Percentiles rank a stretch among this genome's conserved stretches.
phyloP scores from a whole-genome alignment of 768 basidiomycete species.

The Jaapia argillacea region DNA sequence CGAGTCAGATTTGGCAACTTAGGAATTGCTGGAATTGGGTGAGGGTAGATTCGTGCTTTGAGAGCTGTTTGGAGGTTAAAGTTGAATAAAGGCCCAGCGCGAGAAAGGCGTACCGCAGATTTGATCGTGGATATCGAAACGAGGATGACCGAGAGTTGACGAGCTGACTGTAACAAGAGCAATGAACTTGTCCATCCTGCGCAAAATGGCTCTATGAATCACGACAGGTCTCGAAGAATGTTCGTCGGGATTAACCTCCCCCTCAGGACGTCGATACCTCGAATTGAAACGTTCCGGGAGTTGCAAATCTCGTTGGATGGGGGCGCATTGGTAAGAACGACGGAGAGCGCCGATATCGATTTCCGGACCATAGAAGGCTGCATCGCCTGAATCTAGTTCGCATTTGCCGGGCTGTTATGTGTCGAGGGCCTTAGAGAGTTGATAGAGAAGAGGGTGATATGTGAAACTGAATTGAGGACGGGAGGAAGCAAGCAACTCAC shows the following conservation, averaged over 20 bases:
- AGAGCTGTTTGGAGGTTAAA: slow-evolving; percentile 22
- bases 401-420: slow-evolving; percentile 82
- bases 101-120: background rate
- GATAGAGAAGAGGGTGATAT: slow-evolving; percentile 34
- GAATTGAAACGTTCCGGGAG: slow-evolving; percentile 94
- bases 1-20: slow-evolving; percentile 74
- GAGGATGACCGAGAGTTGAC: slow-evolving; percentile 91
- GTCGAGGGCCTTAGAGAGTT: slow-evolving; percentile 78
- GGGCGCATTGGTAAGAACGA: slow-evolving; percentile 96
- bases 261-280: slow-evolving; percentile 76
- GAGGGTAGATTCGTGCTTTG: slow-evolving; percentile 44
- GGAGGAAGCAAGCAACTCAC: slow-evolving; percentile 27
- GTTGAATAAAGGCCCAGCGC: background rate
- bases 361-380: slow-evolving; percentile 99
- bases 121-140: slow-evolving; percentile 64
- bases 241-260: slow-evolving; percentile 44
- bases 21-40: slow-evolving; percentile 48
- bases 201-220: slow-evolving; percentile 95
- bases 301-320: slow-evolving; percentile 98
- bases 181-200: slow-evolving; percentile 90
- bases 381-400: slow-evolving; percentile 91
- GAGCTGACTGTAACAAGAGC: slow-evolving; percentile 96
- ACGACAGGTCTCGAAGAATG: slow-evolving; percentile 85
- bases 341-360: slow-evolving; percentile 96
- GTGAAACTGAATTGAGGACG: background rate